Evolutionary conservation across 768 basidiomycete species (phyloP).

Genomic region (Rhizopogon vinicolor): DNA sequence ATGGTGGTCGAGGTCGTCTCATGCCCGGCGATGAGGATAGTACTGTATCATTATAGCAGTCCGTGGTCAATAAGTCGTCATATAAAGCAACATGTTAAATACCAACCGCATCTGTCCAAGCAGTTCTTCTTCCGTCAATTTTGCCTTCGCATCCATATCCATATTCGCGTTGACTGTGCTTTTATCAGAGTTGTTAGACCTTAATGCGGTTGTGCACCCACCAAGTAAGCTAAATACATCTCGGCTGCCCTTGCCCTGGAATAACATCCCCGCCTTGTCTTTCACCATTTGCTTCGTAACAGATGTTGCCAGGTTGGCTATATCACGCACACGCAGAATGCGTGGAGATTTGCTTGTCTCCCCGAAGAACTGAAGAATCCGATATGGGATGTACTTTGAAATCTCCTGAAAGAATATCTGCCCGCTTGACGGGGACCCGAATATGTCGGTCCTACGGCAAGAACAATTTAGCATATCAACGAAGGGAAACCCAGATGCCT

Average conservation of each 20-base stretch:
- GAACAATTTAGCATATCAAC: neutral
- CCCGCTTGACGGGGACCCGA: conserved; percentile 4
- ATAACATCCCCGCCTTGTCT: conserved; percentile 8
- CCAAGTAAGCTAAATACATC: conserved; percentile 33
- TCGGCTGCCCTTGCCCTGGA: conserved; percentile 2
- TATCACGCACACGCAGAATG: conserved; percentile 2
- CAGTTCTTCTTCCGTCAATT: conserved; percentile 11
- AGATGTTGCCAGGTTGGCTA: neutral
- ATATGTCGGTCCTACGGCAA: conserved; percentile 1
- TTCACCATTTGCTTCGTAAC: conserved; percentile 8
- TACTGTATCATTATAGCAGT: conserved; percentile 21
- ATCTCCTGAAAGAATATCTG: conserved; percentile 28
- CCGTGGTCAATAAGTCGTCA: neutral
- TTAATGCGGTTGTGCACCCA: conserved; percentile 7
- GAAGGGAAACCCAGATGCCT: neutral
- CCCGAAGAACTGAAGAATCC: conserved; percentile 29
- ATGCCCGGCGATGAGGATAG: conserved; percentile 46
- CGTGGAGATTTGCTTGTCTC: conserved; percentile 22
- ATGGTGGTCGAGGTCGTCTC: conserved; percentile 59
- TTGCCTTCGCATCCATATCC: conserved; percentile 13
- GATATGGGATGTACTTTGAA: conserved; percentile 23
- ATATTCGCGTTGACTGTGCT: too few species aligned
- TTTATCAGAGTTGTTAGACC: neutral
- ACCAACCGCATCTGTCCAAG: conserved; percentile 15
- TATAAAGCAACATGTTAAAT: neutral